phyloP scores from a whole-genome alignment of 352 stramenopile genomes.

The Globisporangium nagaii region DNA sequence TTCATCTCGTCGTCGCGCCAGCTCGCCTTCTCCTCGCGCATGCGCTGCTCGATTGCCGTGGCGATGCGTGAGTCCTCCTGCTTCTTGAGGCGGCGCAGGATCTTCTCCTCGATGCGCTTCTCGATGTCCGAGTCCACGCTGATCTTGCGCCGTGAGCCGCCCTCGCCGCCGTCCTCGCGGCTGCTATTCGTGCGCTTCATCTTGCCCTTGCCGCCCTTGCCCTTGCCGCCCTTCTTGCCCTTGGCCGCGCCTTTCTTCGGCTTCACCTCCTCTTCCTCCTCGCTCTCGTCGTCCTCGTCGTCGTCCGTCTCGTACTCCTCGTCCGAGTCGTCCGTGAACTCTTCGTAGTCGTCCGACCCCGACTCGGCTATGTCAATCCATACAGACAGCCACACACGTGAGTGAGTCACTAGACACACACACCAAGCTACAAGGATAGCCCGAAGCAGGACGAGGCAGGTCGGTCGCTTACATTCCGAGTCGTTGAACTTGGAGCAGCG shows the following conservation, averaged over 20 bases:
- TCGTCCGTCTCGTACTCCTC: conserved; percentile 64
- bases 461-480: conserved; percentile 69
- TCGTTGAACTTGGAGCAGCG: conserved; percentile 88
- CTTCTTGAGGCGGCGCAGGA: conserved; percentile 81
- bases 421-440: too few species aligned
- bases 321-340: conserved; percentile 56
- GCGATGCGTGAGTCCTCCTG: conserved; percentile 84
- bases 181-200: conserved; percentile 40
- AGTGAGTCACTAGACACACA: too few species aligned
- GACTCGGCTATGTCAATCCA: conserved; percentile 47
- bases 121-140: conserved; percentile 76
- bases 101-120: conserved; percentile 85
- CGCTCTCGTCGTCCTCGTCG: conserved; percentile 49
- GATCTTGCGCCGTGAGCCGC: conserved; percentile 35
- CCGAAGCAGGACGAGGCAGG: too few species aligned
- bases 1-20: conserved; percentile 89
- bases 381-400: not conserved
- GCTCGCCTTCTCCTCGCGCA: conserved; percentile 79
- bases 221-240: conserved; percentile 23
- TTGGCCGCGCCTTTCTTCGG: conserved; percentile 52
- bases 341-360: conserved; percentile 57
- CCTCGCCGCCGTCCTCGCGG: conserved; percentile 31
- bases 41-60: conserved; percentile 76
- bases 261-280: conserved; percentile 64
- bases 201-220: conserved; percentile 37